These are phyloP conservation scores for Penicillium concentricum DNA, from an alignment of 2,329 filamentous ascomycete species.

Conservation along the genomic window DNA sequence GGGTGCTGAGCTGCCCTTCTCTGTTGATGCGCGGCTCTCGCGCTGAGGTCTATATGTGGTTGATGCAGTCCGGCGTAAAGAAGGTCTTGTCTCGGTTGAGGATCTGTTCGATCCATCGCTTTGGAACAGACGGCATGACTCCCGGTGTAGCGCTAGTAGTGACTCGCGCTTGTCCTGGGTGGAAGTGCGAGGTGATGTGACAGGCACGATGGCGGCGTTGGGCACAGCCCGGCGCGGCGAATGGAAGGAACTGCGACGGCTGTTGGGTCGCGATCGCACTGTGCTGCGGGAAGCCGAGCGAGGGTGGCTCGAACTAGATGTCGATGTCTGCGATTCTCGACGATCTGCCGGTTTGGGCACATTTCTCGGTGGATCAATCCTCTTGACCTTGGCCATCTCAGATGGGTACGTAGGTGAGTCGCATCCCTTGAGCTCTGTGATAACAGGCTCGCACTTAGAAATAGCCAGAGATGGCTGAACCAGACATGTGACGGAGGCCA, in stretches of 20 bases:
- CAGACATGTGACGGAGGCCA: conserved; percentile 32
- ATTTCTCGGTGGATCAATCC: conserved; percentile 13
- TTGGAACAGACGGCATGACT: conserved; percentile 44
- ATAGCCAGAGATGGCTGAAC: conserved; percentile 13
- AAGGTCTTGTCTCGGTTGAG: not conserved
- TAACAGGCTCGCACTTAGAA: conserved; percentile 12
- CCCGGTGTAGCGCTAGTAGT: conserved; percentile 40
- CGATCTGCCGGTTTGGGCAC: conserved; percentile 5
- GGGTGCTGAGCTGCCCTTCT: conserved; percentile 16
- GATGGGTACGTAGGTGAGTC: conserved; percentile 4
- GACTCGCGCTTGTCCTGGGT: conserved; percentile 32
- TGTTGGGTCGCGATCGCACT: conserved; percentile 28
- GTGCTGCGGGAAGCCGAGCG: conserved; percentile 38
- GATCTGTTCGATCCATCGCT: conserved; percentile 11
- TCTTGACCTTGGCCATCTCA: conserved; percentile 19
- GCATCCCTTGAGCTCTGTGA: conserved; percentile 18
- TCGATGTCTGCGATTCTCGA: conserved; percentile 28
- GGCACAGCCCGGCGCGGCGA: conserved; percentile 30
- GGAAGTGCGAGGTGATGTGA: conserved; percentile 18
- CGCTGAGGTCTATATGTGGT: conserved; percentile 8
- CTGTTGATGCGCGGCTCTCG: conserved; percentile 14
- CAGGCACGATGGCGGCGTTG: conserved; percentile 26
- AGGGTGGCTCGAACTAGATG: conserved; percentile 31
- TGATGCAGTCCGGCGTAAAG: conserved; percentile 9
- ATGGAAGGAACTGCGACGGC: conserved; percentile 30